phyloP scores from a whole-genome alignment of 257 asterid genomes.

The Ajuga chamaepitys region DNA sequence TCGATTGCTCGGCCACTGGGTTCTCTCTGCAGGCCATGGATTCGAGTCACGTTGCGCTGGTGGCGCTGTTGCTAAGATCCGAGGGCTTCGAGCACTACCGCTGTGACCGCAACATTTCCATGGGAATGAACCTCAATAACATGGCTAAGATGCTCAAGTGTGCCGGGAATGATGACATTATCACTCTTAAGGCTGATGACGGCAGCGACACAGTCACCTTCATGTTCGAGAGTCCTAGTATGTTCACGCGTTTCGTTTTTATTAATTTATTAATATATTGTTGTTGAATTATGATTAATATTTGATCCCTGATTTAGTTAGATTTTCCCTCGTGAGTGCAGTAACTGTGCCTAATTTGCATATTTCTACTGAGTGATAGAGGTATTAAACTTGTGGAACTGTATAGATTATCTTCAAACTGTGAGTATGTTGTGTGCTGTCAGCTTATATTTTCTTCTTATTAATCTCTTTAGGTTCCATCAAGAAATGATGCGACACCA shows the following conservation, averaged over 20 bases:
- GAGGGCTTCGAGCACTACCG: constrained; percentile 71
- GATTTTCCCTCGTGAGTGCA: too few species aligned
- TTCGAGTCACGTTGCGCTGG: constrained; percentile 63
- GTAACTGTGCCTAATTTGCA: too few species aligned
- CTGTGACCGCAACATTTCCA: constrained; percentile 54
- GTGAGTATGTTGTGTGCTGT: too few species aligned
- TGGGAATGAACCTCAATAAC: constrained; percentile 58
- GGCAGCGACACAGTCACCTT: constrained; percentile 59
- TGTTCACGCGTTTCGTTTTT: background rate
- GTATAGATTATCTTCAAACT: too few species aligned
- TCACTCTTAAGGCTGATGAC: constrained; percentile 58
- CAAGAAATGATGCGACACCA: too few species aligned
- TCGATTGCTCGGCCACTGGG: constrained; percentile 59
- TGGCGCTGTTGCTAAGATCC: constrained; percentile 51
- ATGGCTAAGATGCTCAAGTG: constrained; percentile 56
- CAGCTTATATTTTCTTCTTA: too few species aligned
- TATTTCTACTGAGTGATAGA: too few species aligned
- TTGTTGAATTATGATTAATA: background rate
- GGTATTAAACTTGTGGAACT: too few species aligned
- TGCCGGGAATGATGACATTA: constrained; percentile 58
- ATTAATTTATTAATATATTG: background rate
- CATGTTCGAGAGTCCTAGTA: constrained; percentile 68
- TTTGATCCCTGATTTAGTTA: too few species aligned
- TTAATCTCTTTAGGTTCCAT: too few species aligned
- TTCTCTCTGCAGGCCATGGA: constrained; percentile 68